Evolutionary conservation across 208 protist species (phyloP).

Genomic region (Trypanosoma mega): DNA sequence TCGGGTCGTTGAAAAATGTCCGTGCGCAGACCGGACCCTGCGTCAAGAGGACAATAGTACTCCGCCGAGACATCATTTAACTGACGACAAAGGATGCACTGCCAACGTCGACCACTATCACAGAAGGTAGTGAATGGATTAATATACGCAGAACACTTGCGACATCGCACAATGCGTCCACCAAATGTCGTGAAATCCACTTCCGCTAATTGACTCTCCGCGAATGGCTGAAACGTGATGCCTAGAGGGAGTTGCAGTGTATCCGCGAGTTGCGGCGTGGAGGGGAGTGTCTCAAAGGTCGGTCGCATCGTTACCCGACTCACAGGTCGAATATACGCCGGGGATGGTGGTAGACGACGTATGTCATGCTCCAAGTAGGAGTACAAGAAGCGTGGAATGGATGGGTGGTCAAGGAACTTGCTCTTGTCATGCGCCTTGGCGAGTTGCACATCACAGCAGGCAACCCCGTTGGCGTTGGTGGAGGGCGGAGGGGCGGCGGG

Average conservation of each 20-base stretch:
- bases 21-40: constrained; percentile 66
- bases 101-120: constrained; percentile 91
- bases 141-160: constrained; percentile 95
- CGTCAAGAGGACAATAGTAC: constrained; percentile 89
- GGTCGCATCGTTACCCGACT: constrained; percentile 54
- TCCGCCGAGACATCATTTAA: constrained; percentile 89
- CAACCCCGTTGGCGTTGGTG: constrained; percentile 17
- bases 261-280: constrained; percentile 53
- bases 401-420: constrained; percentile 62
- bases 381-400: constrained; percentile 68
- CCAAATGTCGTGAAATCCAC: constrained; percentile 68
- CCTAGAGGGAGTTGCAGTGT: constrained; percentile 67
- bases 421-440: constrained; percentile 33
- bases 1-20: constrained; percentile 89
- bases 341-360: constrained; percentile 24
- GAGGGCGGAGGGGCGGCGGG: background rate
- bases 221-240: constrained; percentile 77
- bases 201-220: constrained; percentile 49
- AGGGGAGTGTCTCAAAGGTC: constrained; percentile 62
- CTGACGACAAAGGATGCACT: constrained; percentile 94
- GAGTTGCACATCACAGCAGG: constrained; percentile 28
- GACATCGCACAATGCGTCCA: constrained; percentile 78
- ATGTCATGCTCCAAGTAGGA: constrained; percentile 66
- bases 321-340: constrained; percentile 46
- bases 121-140: constrained; percentile 97